Evolutionary conservation across 331 rosid species (phyloP).

Genomic region (Prunus yedoensis): DNA sequence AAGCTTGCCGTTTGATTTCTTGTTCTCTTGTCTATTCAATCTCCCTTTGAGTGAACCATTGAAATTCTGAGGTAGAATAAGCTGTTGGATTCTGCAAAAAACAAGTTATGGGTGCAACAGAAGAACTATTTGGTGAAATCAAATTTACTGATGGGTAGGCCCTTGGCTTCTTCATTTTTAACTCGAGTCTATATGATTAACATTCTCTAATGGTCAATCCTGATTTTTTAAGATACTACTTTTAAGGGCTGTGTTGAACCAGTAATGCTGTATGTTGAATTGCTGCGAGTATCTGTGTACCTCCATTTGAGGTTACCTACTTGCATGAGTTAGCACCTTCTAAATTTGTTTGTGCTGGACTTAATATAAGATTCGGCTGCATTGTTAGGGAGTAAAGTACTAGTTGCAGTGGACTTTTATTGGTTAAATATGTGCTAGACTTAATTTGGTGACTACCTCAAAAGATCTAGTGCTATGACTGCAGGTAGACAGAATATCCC

Average conservation of each 20-base stretch:
- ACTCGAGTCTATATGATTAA: neutral
- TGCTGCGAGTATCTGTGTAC: neutral
- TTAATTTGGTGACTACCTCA: slow-evolving; percentile 8
- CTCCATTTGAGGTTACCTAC: neutral
- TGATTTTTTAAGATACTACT: neutral
- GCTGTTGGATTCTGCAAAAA: neutral
- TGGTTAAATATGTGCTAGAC: slow-evolving; percentile 8
- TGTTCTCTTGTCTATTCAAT: neutral
- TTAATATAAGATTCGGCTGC: neutral
- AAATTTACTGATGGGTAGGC: no score
- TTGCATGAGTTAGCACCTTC: neutral
- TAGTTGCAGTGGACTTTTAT: neutral
- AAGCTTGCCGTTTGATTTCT: neutral
- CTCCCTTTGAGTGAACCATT: neutral
- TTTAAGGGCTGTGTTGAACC: neutral
- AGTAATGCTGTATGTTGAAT: neutral
- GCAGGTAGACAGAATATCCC: slow-evolving; percentile 50
- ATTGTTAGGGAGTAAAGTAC: neutral
- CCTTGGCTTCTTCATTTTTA: no score
- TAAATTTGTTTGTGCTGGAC: neutral
- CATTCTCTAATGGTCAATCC: neutral
- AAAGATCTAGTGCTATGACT: slow-evolving; percentile 24
- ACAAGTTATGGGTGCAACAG: neutral
- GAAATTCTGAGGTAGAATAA: neutral
- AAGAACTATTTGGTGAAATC: neutral